phyloP scores from a whole-genome alignment of 2,329 filamentous ascomycete genomes.

The Fusarium fracticaudum region DNA sequence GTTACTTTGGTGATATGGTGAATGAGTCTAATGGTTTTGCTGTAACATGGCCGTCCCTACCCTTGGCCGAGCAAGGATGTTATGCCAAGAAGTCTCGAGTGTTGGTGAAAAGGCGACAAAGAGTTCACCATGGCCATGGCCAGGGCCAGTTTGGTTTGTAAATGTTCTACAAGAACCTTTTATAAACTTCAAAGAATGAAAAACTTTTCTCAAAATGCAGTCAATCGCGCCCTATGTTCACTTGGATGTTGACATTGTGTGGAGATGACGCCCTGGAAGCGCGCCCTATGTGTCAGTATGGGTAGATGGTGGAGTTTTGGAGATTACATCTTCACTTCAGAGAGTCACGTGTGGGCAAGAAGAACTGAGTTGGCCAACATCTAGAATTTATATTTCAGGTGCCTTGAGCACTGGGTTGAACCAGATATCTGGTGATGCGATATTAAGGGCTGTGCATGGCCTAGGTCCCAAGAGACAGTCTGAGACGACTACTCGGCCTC shows the following conservation, averaged over 20 bases:
- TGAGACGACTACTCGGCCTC: not conserved
- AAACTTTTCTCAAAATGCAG: not conserved
- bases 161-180: not conserved
- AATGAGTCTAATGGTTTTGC: not conserved
- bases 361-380: not conserved
- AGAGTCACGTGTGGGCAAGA: not conserved
- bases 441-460: not conserved
- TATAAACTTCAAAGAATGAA: not conserved
- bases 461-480: not conserved
- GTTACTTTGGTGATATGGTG: not conserved
- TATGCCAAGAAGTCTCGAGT: not conserved
- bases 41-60: not conserved
- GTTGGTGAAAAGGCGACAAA: not conserved
- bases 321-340: constrained; percentile 10
- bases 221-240: constrained; percentile 23
- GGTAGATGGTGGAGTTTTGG: constrained; percentile 19
- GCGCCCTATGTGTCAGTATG: constrained; percentile 20
- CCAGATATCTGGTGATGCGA: not conserved
- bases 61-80: not conserved
- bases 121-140: not conserved
- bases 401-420: not conserved
- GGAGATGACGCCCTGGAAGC: constrained; percentile 10
- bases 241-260: constrained; percentile 10
- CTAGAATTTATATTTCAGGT: too few relatives aligned
- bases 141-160: not conserved